Evolutionary conservation across 176 grass and related monocot species (phyloP), one percentile per base, ranked within the genome.

Genomic region (Themeda triandra): DNA sequence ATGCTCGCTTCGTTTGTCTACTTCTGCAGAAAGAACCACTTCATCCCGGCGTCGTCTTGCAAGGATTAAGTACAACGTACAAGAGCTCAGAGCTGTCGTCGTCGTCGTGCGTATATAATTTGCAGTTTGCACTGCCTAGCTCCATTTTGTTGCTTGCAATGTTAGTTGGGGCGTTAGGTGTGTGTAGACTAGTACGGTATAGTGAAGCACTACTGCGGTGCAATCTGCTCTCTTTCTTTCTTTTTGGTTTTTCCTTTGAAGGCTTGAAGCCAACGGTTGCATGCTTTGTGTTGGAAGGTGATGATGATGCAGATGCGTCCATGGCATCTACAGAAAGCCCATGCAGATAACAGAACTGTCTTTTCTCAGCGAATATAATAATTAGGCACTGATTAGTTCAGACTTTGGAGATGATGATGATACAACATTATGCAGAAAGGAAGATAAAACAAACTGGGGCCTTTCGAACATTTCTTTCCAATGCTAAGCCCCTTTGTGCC

Each of bases 271-370:
- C 13, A 72, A 45, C 23, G 40, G 9, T 30, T 30, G 18, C 12
- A 15, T 40, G 41, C 31, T 39, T 87, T 87, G 49, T 56, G 58
- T 75, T 65, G 44, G 71, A 74, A 68, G 44, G 46, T 81, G 60
- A 32, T 58, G 60, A 32, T 58, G 79, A 66, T 31, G 67, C 33
- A 39, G 76, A 49, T 72, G 67, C 69, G 53, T 49, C 29, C 41
- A 65, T 86, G 67, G 40, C 71, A 64, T 63, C 23, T 72, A 33
- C 70, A 64, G 32, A 73, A 71, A 86, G 42, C 30, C 13, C 56
- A 80, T 30, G 30, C 9, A 53, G 31, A 73, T 80, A 53, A 19
- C 7, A 66, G 32, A 39, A 80, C 36, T 72, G 35, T 44, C 35
- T 51, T 69, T 28, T 70, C 29, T 37, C 63, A 65, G 19, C 29